Evolutionary conservation across 192 early-diverging fungal genomes (phyloP).

Genomic region (Coemansia sp.): DNA sequence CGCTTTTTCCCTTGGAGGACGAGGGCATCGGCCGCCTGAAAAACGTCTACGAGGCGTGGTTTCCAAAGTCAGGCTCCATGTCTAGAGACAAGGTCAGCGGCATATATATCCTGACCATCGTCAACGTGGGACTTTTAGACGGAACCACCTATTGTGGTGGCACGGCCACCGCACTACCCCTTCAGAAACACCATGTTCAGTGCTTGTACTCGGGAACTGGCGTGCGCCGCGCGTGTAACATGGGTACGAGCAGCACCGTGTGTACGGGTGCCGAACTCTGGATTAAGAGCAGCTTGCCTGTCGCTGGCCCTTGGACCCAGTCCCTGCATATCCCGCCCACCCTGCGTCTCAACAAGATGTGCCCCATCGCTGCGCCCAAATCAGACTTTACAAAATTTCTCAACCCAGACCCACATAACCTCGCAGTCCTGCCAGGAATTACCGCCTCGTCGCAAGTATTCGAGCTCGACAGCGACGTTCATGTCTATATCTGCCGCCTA

Average conservation of each 20-base stretch:
- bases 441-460: slow-evolving; percentile 29
- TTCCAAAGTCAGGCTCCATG: slow-evolving; percentile 27
- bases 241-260: neutral
- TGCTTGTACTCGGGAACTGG: slow-evolving; percentile 47
- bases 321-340: slow-evolving; percentile 42
- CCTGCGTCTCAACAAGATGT: slow-evolving; percentile 43
- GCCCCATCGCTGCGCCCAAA: slow-evolving; percentile 41
- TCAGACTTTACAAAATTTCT: slow-evolving; percentile 17
- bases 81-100: slow-evolving; percentile 40
- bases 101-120: slow-evolving; percentile 33
- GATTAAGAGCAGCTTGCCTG: slow-evolving; percentile 52
- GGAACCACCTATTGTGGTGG: slow-evolving; percentile 22
- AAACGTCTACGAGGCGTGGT: slow-evolving; percentile 47
- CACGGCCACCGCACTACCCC: neutral
- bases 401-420: slow-evolving; percentile 12
- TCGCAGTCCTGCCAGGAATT: slow-evolving; percentile 28
- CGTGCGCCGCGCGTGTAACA: slow-evolving; percentile 18
- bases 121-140: slow-evolving; percentile 17
- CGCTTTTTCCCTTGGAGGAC: slow-evolving; percentile 42
- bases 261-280: slow-evolving; percentile 44
- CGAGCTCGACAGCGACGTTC: slow-evolving; percentile 56
- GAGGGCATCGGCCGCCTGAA: slow-evolving; percentile 46
- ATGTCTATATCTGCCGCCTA: slow-evolving; percentile 50
- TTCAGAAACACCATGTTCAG: slow-evolving; percentile 35
- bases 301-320: slow-evolving; percentile 50